Evolutionary conservation across 345 rosid species (phyloP), one percentile per base, ranked within the genome.

Genomic region (Pseudoturritis turrita): DNA sequence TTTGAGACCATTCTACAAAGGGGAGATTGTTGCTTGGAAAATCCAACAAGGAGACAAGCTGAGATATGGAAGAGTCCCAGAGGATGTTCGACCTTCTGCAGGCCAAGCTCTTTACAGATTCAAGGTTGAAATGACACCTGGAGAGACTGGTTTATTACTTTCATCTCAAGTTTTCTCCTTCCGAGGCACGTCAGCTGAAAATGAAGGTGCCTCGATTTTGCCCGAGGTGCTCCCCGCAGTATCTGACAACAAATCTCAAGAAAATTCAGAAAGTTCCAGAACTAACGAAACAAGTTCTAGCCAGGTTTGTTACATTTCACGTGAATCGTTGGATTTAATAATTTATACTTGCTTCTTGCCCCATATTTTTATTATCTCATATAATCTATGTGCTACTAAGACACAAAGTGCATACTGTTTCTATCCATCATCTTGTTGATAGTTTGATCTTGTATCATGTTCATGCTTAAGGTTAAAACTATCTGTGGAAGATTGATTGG

Each of bases 151-250:
- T 64, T 77, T 77, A 55, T 85, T 87, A 75, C 87, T 93, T 79
- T 93, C 98, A 80, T 90, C 97, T 22, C 93, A 93, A 60, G 96
- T 93, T 71, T 90, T 90, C 82, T 93, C 98, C 57, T 93, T 90
- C 83, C 87, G 84, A 82, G 84, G 89, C 79, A 74, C 86, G 45
- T 78, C 87, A 53, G 61, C 68, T 68, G 90, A 74, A 66, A 78
- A 66, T 69, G 88, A 81, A 65, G 82, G 67, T 62, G 75, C 90
- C 25, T 70, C 83, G n/a, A 39, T 65, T 40, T 65, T 72, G 28
- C 67, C 72, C 0, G 86, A 78, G 70, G 71, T 40, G 76, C 66
- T 58, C 52, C 71, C 70, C 13, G 13, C 72, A 40, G 76, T 63
- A 28, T 51, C 58, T 62, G 83, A 65, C 36, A 78, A 65, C 17